Evolutionary conservation across 345 rosid species (phyloP).

Genomic region (Arabis alpina): DNA sequence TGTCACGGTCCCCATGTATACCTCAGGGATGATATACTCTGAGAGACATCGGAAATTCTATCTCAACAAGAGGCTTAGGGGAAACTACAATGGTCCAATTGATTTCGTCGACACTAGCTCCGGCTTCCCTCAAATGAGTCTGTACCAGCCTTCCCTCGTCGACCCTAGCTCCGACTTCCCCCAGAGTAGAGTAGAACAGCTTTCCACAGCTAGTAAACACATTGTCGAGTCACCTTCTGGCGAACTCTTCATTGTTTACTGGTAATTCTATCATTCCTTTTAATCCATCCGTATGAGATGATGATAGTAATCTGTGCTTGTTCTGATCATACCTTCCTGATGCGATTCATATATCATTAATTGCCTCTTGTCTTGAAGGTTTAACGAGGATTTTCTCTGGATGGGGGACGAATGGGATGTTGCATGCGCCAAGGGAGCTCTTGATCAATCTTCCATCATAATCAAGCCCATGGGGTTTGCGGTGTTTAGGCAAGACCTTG

Average conservation of each 20-base stretch:
- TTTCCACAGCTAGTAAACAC: no score
- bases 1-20: not conserved
- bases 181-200: no score
- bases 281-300: no score
- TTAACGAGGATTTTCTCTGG: not conserved
- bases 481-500: slow-evolving; percentile 2
- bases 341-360: not conserved
- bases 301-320: no score
- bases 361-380: not conserved
- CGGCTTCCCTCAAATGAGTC: slow-evolving; percentile 20
- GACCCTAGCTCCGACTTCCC: no score
- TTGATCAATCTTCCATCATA: not conserved
- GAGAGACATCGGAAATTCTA: not conserved
- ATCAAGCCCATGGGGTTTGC: not conserved
- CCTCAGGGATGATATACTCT: not conserved
- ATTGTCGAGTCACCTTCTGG: no score
- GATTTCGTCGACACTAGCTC: not conserved
- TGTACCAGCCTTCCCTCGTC: no score
- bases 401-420: not conserved
- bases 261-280: no score
- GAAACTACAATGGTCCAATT: not conserved
- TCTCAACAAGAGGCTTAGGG: not conserved
- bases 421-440: not conserved
- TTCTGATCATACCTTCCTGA: no score
- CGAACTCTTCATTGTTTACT: no score